Evolutionary conservation across 331 rosid genomes (phyloP), one percentile per base, ranked within the genome.

Genomic region (Arachis monticola): DNA sequence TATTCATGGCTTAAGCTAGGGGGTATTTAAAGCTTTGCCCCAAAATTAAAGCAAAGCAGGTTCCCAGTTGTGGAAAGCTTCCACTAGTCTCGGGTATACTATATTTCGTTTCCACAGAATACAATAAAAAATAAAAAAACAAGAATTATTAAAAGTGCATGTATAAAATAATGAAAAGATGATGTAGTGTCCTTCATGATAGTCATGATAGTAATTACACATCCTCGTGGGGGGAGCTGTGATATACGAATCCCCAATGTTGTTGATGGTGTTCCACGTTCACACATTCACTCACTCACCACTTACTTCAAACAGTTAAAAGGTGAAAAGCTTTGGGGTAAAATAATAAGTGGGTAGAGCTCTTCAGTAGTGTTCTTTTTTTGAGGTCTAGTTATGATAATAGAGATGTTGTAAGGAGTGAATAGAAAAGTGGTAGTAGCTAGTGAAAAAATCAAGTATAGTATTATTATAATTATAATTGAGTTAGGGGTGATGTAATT

Each of bases 401-500:
- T n/a, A 46, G 53, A 48, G 53, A 38, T 38, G 4, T 48, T 10
- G 53, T 48, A 48, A 46, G 51, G 44, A 45, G 68, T 52, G 62
- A 42, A 8, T 64, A 74, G 64, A 63, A 74, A 63, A 74, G 56
- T 51, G 41, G 41, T 38, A 38, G 56, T 51, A 40, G 44, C 9
- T 7, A 50, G 70, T 51, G 78, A 62, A 51, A 51, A 32, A 55
- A 73, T 53, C 31, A 48, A 60, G 77, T 47, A 50, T 72, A 30
- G 58, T 59, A 60, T 12, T 7, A 72, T 57, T 55, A 55, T 42
- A 30, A 9, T 67, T 35, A 35, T 35, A 5, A 38, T 4, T 38
- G 4, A 38, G 41, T 38, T 38, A 38, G 41, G 51, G 83, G 75
- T 74, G 53, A 53, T 45, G 6, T 79, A 79, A 75, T 79, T 75